Percentiles rank a stretch among this genome's conserved stretches.
Evolutionary conservation across 805 yeast genomes (phyloP).

Genomic region (Kodamaea fukazawae): DNA sequence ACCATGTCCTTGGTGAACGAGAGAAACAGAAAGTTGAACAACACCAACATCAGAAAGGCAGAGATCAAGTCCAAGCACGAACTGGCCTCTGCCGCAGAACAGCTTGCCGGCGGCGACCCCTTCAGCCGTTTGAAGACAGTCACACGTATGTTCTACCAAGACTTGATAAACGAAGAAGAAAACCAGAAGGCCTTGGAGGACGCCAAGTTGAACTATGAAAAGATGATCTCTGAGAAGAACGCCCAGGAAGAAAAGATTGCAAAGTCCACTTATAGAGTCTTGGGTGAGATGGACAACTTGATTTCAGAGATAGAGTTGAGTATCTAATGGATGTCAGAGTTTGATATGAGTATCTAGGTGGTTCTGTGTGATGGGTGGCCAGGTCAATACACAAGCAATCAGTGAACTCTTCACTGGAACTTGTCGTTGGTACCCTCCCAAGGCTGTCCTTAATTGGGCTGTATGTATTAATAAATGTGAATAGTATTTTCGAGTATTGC

Average conservation of each 20-base stretch:
- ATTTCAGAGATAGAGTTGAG: slow-evolving; percentile 44
- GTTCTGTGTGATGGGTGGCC: too few species aligned
- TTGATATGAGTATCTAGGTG: too few species aligned
- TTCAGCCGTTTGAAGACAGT: slow-evolving; percentile 86
- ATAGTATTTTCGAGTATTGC: too few species aligned
- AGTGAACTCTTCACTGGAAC: too few species aligned
- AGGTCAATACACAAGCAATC: too few species aligned
- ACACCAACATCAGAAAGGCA: slow-evolving; percentile 72
- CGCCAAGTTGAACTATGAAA: slow-evolving; percentile 46
- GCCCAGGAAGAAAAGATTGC: slow-evolving; percentile 46
- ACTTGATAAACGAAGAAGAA: slow-evolving; percentile 53
- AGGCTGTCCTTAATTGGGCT: too few species aligned
- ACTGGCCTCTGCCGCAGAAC: slow-evolving; percentile 21
- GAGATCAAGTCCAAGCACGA: slow-evolving; percentile 53
- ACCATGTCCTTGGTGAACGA: slow-evolving; percentile 73
- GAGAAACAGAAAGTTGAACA: slow-evolving; percentile 81
- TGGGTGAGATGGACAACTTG: slow-evolving; percentile 57
- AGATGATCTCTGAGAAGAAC: slow-evolving; percentile 38
- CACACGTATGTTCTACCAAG: slow-evolving; percentile 75
- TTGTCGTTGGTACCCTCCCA: too few species aligned
- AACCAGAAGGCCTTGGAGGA: slow-evolving; percentile 58
- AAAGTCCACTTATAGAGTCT: slow-evolving; percentile 52
- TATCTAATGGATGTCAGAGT: background rate
- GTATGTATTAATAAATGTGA: too few species aligned
- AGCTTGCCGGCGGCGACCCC: slow-evolving; percentile 64